Evolutionary conservation across 768 basidiomycete genomes (phyloP), one percentile per base, ranked within the genome.

Genomic region (Pisolithus sp.): DNA sequence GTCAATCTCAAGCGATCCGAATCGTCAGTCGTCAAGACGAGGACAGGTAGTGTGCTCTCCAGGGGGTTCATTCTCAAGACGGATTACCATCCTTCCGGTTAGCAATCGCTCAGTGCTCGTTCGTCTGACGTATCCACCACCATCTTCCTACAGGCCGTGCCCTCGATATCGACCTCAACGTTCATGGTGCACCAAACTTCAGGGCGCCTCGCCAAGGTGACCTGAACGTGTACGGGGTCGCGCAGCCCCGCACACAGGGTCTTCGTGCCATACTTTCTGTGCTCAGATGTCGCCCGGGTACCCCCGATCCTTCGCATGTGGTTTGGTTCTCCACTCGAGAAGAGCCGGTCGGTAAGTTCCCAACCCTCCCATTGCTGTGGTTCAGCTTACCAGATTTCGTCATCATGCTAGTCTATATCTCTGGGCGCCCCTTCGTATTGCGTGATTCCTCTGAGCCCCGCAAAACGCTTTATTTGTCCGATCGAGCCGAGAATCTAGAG

Each of bases 291-390:
- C 73, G 85, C 26, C 89, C 89, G 8, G 80, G 77, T 49, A 77
- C 75, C 30, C 60, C 70, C 3, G 75, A 83, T 54, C 79, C 84
- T 10, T 81, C 85, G 2, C 86, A 83, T 59, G 89, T 90, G 3
- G 85, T 95, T 26, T 99, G 93, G 93, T 92, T 98, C 68, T 96
- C 89, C 26, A 96, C 95, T 12, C 79, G 96, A 58, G 96, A 99
- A 68, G 96, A 98, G 64, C 93, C 94, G 4, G 82, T 95, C 48
- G 82, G 93, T 92, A 67, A 54, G 83, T 74, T 20, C 30, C 37
- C 15, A 17, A 49, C 7, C n/a, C 17, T 18, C 28, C 10, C 4
- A 10, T 21, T 28, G 21, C 24, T n/a, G 30, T 26, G 24, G 24
- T 26, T 7, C 28, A 26, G 4, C 20, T 21, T 5, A 20, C 15